phyloP scores from a whole-genome alignment of 2,329 filamentous ascomycete species.

The Calonectria naviculata region DNA sequence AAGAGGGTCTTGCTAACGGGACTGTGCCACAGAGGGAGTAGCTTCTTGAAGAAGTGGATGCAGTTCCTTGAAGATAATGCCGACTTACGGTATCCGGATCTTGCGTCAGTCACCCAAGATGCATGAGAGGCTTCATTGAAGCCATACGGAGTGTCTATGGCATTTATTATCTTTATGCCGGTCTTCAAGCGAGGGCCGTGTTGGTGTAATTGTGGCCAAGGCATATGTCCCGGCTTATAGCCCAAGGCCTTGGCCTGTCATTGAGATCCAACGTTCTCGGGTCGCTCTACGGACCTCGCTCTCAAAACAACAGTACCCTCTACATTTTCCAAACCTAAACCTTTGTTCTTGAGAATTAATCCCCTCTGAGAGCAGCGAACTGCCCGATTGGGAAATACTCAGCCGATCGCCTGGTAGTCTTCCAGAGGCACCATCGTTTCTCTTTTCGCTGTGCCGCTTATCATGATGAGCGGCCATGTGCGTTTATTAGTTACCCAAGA shows the following conservation, averaged over 20 bases:
- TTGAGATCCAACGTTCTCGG: background rate
- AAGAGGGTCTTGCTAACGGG: constrained; percentile 30
- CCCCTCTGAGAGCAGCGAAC: background rate
- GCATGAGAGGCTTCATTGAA: constrained; percentile 14
- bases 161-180: background rate
- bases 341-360: background rate
- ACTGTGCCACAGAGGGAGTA: constrained; percentile 73
- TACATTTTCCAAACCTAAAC: background rate
- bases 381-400: constrained; percentile 3
- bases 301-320: background rate
- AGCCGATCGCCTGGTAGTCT: constrained; percentile 3
- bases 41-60: constrained; percentile 93
- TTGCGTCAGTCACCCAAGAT: constrained; percentile 51
- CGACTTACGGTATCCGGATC: constrained; percentile 88
- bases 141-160: background rate
- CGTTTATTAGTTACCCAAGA: constrained; percentile 30
- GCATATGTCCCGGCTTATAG: constrained; percentile 7
- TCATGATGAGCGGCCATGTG: constrained; percentile 16
- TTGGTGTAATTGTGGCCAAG: background rate
- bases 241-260: background rate
- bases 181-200: background rate
- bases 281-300: background rate
- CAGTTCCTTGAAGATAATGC: constrained; percentile 88
- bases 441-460: constrained; percentile 20
- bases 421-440: background rate